Evolutionary conservation across 2,329 filamentous ascomycete species (phyloP).

Genomic region (Ceratocystiopsis minuta): DNA sequence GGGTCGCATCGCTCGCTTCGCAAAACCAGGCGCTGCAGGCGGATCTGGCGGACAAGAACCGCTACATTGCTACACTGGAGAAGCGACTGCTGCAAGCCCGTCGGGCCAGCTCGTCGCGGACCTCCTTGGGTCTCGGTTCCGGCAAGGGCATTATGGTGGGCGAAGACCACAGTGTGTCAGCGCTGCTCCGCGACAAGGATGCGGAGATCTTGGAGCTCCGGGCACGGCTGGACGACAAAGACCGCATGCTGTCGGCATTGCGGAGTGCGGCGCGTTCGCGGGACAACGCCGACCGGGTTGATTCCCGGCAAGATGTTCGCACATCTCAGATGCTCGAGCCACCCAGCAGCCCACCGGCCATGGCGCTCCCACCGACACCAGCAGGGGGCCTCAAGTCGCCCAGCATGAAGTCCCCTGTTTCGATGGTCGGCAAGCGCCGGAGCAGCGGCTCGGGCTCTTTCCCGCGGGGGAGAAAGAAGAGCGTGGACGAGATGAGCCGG

Average conservation of each 20-base stretch:
- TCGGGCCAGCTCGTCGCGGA: slow-evolving; percentile 72
- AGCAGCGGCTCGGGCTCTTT: slow-evolving; percentile 3
- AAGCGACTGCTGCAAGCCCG: slow-evolving; percentile 81
- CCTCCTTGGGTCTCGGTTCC: slow-evolving; percentile 51
- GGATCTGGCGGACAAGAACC: slow-evolving; percentile 92
- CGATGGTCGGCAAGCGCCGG: slow-evolving; percentile 2
- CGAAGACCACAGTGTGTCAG: slow-evolving; percentile 59
- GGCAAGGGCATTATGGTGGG: slow-evolving; percentile 49
- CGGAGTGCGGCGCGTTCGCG: slow-evolving; percentile 71
- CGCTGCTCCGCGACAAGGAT: slow-evolving; percentile 72
- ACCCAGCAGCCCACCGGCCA: slow-evolving; percentile 12
- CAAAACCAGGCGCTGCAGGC: slow-evolving; percentile 84
- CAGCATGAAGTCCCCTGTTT: not conserved
- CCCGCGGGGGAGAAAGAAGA: slow-evolving; percentile 38
- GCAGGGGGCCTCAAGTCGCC: slow-evolving; percentile 1
- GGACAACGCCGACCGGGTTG: slow-evolving; percentile 51
- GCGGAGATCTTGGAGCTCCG: slow-evolving; percentile 83
- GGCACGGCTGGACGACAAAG: slow-evolving; percentile 80
- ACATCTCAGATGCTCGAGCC: slow-evolving; percentile 17
- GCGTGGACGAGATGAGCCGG: slow-evolving; percentile 80
- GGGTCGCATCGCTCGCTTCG: slow-evolving; percentile 61
- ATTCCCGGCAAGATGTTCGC: slow-evolving; percentile 12
- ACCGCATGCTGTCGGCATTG: slow-evolving; percentile 77
- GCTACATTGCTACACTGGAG: slow-evolving; percentile 87
- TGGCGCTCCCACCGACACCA: slow-evolving; percentile 10